Evolutionary conservation across 2,329 filamentous ascomycete genomes (phyloP).

Genomic region (Paracamarosporium sp.): DNA sequence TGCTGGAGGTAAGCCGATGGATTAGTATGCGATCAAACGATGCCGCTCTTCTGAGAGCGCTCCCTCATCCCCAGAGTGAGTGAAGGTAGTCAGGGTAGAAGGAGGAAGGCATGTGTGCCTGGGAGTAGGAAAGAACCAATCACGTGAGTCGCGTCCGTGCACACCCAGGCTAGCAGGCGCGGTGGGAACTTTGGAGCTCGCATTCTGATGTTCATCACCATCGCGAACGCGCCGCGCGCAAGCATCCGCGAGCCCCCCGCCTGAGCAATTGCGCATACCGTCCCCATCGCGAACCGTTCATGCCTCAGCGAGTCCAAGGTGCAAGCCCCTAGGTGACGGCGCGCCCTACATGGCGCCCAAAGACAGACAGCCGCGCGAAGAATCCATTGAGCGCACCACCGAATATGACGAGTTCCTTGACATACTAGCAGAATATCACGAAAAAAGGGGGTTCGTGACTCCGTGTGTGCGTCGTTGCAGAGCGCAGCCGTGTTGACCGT

Average conservation of each 20-base stretch:
- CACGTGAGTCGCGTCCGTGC: constrained; percentile 25
- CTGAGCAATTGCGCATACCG: constrained; percentile 31
- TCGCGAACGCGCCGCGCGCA: constrained; percentile 42
- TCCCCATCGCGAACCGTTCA: constrained; percentile 23
- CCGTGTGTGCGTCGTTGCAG: constrained; percentile 14
- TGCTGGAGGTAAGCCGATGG: constrained; percentile 14
- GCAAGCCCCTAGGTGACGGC: constrained; percentile 30
- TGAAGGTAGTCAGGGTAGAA: constrained; percentile 5
- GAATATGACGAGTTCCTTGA: constrained; percentile 83
- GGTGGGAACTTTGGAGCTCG: constrained; percentile 27
- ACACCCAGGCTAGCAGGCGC: constrained; percentile 10
- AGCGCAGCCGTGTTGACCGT: constrained; percentile 29
- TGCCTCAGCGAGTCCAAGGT: constrained; percentile 25
- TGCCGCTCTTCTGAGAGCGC: not conserved
- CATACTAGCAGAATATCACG: constrained; percentile 75
- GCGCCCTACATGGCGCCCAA: constrained; percentile 55
- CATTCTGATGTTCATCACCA: constrained; percentile 41
- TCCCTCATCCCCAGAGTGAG: not conserved
- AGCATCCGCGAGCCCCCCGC: constrained; percentile 20
- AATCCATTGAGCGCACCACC: constrained; percentile 56
- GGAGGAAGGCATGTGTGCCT: constrained; percentile 22
- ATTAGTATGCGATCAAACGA: constrained; percentile 19
- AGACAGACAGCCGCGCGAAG: constrained; percentile 47
- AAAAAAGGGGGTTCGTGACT: constrained; percentile 70
- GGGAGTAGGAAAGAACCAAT: not conserved